Conservation (phyloP, 2,329 filamentous ascomycete genomes). For the Paecilomyces sp. region DNA sequence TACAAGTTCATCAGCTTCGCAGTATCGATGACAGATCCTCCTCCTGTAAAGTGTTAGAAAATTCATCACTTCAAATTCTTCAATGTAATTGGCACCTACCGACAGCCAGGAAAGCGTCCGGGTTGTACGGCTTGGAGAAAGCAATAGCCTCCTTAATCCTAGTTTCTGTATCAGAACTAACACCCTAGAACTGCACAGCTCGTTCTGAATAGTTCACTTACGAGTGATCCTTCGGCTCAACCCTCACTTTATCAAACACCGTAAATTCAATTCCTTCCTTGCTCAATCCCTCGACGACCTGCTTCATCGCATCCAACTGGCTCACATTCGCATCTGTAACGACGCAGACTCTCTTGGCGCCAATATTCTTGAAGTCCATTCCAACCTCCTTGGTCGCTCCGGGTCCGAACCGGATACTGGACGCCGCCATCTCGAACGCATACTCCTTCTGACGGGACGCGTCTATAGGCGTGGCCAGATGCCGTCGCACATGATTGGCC, state of each 20-base stretch:
- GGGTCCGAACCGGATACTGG: conserved; percentile 86
- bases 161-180: neutral
- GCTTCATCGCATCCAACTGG: conserved; percentile 80
- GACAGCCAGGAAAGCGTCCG: conserved; percentile 89
- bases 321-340: conserved; percentile 82
- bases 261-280: conserved; percentile 72
- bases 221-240: conserved; percentile 95
- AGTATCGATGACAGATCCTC: conserved; percentile 94
- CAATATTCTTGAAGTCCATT: conserved; percentile 94
- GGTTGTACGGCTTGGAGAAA: conserved; percentile 70
- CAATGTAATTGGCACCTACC: conserved; percentile 38
- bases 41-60: conserved; percentile 31
- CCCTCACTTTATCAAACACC: conserved; percentile 70
- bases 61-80: neutral
- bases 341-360: conserved; percentile 77
- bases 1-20: conserved; percentile 99
- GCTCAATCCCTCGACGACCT: conserved; percentile 73
- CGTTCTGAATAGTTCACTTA: conserved; percentile 39
- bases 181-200: neutral
- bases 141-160: conserved; percentile 85
- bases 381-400: conserved; percentile 93
- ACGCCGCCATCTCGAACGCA: conserved; percentile 97
- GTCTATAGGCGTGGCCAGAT: conserved; percentile 71
- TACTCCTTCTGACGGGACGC: conserved; percentile 78
- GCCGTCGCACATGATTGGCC: conserved; percentile 49